Percentiles rank a stretch among this genome's conserved stretches.
Conservation (phyloP, 1,139 yeast genomes). For the Suhomyces choctaworum region DNA sequence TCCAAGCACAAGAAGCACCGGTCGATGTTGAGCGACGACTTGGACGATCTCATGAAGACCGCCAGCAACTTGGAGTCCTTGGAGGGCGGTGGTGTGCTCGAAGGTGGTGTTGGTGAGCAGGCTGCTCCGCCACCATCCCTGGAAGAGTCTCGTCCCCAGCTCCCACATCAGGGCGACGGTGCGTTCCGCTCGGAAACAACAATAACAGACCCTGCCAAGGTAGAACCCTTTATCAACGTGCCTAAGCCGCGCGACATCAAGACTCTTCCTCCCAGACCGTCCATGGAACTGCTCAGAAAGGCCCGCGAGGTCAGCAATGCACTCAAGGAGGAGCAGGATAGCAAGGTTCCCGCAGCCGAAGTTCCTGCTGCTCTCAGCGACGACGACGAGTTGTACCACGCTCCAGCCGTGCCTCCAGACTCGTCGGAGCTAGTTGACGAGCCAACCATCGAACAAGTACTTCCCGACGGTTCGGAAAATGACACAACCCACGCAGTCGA, state of each 20-base stretch:
- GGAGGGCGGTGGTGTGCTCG: background rate
- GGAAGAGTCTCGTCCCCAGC: background rate
- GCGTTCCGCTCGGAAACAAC: background rate
- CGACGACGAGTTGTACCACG: background rate
- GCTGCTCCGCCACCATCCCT: background rate
- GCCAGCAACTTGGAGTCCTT: conserved; percentile 27
- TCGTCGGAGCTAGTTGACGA: background rate
- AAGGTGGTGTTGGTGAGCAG: background rate
- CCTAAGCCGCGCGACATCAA: conserved; percentile 5
- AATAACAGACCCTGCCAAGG: background rate
- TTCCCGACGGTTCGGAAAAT: background rate
- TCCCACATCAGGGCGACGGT: background rate
- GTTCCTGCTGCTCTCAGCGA: background rate
- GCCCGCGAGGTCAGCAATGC: conserved; percentile 35
- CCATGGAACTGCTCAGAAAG: conserved; percentile 29
- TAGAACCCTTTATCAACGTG: conserved; percentile 7
- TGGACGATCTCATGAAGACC: conserved; percentile 43
- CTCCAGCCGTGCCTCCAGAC: background rate
- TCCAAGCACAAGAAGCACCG: conserved; percentile 10
- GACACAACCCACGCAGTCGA: background rate
- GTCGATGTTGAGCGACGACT: conserved; percentile 34
- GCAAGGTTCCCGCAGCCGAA: background rate
- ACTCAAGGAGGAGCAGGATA: conserved; percentile 1
- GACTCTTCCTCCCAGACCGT: conserved; percentile 41
- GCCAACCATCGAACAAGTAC: background rate